These are phyloP conservation scores for Chytriomyces confervae DNA, from an alignment of 192 early-diverging fungal genomes.

Conservation along the genomic window DNA sequence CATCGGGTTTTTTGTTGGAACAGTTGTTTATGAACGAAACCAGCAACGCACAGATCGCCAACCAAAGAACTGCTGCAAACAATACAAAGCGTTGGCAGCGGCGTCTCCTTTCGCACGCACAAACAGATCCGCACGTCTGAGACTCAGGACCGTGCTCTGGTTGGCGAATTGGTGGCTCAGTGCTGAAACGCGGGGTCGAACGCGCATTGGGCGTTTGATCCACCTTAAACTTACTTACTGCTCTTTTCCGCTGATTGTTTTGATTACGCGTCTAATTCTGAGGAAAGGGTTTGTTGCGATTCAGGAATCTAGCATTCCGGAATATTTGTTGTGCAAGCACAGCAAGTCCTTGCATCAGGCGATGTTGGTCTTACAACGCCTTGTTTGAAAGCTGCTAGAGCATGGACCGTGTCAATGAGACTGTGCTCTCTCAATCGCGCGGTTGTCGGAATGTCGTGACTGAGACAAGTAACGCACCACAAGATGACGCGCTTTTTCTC, in stretches of 20 bases:
- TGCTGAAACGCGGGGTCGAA: conserved; percentile 31
- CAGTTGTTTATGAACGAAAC: too few relatives aligned
- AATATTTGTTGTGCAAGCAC: conserved; percentile 28
- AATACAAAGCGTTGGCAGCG: too few relatives aligned
- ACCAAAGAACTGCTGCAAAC: too few relatives aligned
- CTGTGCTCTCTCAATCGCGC: not conserved
- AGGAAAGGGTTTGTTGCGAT: not conserved
- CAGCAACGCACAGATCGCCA: too few relatives aligned
- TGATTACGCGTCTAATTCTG: not conserved
- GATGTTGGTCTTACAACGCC: conserved; percentile 12
- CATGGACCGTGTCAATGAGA: conserved; percentile 11
- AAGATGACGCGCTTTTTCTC: too few relatives aligned
- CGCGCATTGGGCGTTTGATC: conserved; percentile 37
- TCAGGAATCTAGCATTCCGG: not conserved
- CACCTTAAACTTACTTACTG: conserved; percentile 17
- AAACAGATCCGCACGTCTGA: too few relatives aligned
- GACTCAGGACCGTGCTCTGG: too few relatives aligned
- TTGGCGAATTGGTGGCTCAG: too few relatives aligned
- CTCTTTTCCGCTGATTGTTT: not conserved
- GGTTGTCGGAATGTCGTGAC: not conserved
- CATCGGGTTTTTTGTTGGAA: too few relatives aligned
- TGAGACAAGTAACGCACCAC: not conserved
- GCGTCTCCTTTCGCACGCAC: too few relatives aligned
- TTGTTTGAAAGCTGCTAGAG: conserved; percentile 15
- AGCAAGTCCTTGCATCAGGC: conserved; percentile 36